Evolutionary conservation across 2,329 filamentous ascomycete species (phyloP), one percentile per base, ranked within the genome.

Genomic region (Colletotrichum sp.): DNA sequence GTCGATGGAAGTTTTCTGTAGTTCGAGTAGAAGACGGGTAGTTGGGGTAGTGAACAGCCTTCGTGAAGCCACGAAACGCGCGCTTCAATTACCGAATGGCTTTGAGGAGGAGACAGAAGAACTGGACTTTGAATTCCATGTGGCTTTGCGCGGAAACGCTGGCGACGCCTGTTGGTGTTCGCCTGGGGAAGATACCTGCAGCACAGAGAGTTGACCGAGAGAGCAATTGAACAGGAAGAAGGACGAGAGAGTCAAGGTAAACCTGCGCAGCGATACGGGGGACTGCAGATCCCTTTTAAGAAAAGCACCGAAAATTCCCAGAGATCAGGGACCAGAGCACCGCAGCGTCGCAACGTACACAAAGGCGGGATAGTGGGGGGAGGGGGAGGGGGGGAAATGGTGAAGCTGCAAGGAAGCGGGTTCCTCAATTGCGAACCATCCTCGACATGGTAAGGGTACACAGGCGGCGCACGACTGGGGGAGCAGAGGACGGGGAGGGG

Each of bases 101-200:
- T 34, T 82, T 80, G 73, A 80, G 78, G 21, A 81, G 76, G 67
- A 81, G 77, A 34, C 77, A 80, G 67, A 79, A 81, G 76, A 80
- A 80, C 34, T 79, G 78, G 74, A 78, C 71, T 43, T 78, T 70
- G 75, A 80, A 81, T 77, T 80, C 80, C 80, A 82, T 82, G 55
- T 63, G 74, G 70, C 8, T 74, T 74, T 38, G 48, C 32, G 21
- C 18, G 16, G 55, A 38, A 38, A 55, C 57, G 70, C 38, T 57
- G 9, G 26, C 32, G 21, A 55, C n/a, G 61, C 30, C 28, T 61
- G 28, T 24, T 6, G 32, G 6, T 55, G 30, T 24, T 48, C 38
- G 38, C 38, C 38, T n/a, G 9, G 18, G 18, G 18, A n/a, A 12
- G 18, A 48, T 48, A 48, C 38, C 38, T 21, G 43, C n/a, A 52